Conservation (phyloP, 768 basidiomycete genomes). For the Mycena leptocephala region DNA sequence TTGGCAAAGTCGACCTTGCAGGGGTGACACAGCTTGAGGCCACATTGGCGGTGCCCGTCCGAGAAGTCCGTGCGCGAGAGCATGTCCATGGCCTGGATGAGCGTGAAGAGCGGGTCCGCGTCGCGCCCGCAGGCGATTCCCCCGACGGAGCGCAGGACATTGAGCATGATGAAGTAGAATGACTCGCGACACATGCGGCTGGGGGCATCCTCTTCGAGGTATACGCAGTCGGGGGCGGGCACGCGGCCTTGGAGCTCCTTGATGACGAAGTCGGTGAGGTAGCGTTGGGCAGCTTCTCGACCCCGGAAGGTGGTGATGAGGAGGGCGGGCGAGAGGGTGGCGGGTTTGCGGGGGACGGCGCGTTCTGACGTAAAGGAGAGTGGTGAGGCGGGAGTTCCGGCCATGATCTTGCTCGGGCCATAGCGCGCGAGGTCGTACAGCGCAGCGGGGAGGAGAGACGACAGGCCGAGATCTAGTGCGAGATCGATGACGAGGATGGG, state of each 20-base stretch:
- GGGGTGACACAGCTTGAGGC: slow-evolving; percentile 68
- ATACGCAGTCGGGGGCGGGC: slow-evolving; percentile 66
- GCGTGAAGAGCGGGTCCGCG: slow-evolving; percentile 81
- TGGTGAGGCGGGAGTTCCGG: slow-evolving; percentile 61
- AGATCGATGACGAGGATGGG: slow-evolving; percentile 82
- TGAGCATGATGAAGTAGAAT: slow-evolving; percentile 84
- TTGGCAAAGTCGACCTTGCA: slow-evolving; percentile 67
- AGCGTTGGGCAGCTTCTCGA: slow-evolving; percentile 76
- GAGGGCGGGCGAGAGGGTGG: slow-evolving; percentile 49
- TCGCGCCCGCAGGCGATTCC: slow-evolving; percentile 82
- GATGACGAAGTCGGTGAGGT: slow-evolving; percentile 74
- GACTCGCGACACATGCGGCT: slow-evolving; percentile 72
- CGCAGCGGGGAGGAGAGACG: slow-evolving; percentile 75
- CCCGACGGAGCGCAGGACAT: slow-evolving; percentile 78
- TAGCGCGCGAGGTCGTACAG: slow-evolving; percentile 85
- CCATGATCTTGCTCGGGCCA: slow-evolving; percentile 77
- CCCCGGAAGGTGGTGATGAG: slow-evolving; percentile 69
- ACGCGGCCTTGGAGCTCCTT: slow-evolving; percentile 66
- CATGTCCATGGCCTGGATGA: slow-evolving; percentile 82
- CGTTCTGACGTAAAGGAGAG: slow-evolving; percentile 48
- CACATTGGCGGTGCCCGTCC: slow-evolving; percentile 70
- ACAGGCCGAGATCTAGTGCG: slow-evolving; percentile 74
- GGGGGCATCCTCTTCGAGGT: slow-evolving; percentile 53
- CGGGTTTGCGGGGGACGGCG: slow-evolving; percentile 22
- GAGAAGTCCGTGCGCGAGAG: slow-evolving; percentile 79